Evolutionary conservation across 2,329 filamentous ascomycete genomes (phyloP).

Genomic region (Dactylonectria estremocensis): DNA sequence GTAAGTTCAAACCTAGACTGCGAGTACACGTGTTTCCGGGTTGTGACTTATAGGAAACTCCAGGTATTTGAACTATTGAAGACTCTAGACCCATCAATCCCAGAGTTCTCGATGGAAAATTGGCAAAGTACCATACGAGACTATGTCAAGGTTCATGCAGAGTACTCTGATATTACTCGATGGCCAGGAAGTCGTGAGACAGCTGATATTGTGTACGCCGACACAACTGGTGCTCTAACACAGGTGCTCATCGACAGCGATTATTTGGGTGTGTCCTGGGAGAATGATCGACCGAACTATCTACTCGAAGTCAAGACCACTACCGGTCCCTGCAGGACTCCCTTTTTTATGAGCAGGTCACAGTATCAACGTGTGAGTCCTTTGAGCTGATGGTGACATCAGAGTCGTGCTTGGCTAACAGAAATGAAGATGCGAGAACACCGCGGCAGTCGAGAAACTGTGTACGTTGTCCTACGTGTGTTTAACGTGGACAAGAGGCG

Average conservation of each 20-base stretch:
- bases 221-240: conserved; percentile 52
- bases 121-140: conserved; percentile 64
- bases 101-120: conserved; percentile 55
- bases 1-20: conserved; percentile 8
- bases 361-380: conserved; percentile 58
- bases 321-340: conserved; percentile 50
- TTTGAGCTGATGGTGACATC: neutral
- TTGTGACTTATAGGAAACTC: neutral
- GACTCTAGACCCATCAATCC: conserved; percentile 42
- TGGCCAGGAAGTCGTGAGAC: conserved; percentile 59
- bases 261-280: conserved; percentile 49
- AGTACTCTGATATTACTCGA: conserved; percentile 56
- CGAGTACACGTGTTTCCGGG: neutral
- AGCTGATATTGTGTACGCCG: conserved; percentile 61
- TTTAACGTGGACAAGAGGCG: conserved; percentile 4
- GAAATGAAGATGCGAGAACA: conserved; percentile 6
- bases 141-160: conserved; percentile 54
- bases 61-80: conserved; percentile 59
- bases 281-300: conserved; percentile 52
- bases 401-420: neutral
- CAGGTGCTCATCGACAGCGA: conserved; percentile 50
- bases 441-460: neutral
- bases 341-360: conserved; percentile 62
- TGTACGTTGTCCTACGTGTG: conserved; percentile 21
- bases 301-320: conserved; percentile 67